phyloP scores from a whole-genome alignment of 768 basidiomycete genomes.

The Lactarius evosmus region DNA sequence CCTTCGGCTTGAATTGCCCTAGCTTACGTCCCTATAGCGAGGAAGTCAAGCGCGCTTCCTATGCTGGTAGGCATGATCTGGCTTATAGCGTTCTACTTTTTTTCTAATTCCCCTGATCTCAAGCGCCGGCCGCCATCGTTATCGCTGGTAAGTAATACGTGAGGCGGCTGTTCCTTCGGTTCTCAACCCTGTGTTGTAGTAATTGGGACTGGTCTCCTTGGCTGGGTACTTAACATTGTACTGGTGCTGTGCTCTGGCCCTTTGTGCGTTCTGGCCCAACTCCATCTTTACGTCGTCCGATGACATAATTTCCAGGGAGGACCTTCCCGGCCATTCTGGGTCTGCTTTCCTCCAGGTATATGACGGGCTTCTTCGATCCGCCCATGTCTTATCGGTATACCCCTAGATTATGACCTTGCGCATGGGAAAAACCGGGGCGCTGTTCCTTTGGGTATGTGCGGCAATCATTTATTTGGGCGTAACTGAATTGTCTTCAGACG shows the following conservation, averaged over 20 bases:
- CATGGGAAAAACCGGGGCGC: slow-evolving; percentile 71
- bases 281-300: not conserved
- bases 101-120: slow-evolving; percentile 5
- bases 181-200: slow-evolving; percentile 67
- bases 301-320: slow-evolving; percentile 40
- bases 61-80: slow-evolving; percentile 48
- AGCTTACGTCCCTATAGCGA: slow-evolving; percentile 43
- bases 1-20: not conserved
- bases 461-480: not conserved
- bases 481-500: slow-evolving; percentile 37
- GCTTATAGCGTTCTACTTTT: no score
- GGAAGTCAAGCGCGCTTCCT: slow-evolving; percentile 76
- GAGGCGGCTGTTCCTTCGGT: slow-evolving; percentile 38
- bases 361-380: not conserved
- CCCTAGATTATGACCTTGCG: slow-evolving; percentile 66
- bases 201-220: slow-evolving; percentile 70
- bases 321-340: slow-evolving; percentile 66
- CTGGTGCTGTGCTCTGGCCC: slow-evolving; percentile 81
- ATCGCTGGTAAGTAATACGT: slow-evolving; percentile 7
- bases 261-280: slow-evolving; percentile 43
- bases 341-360: slow-evolving; percentile 67
- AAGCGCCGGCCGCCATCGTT: slow-evolving; percentile 22
- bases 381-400: not conserved
- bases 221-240: slow-evolving; percentile 87
- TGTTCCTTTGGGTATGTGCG: slow-evolving; percentile 68